Evolutionary conservation across 805 yeast genomes (phyloP).

Genomic region (Nakazawaea anatomiae): DNA sequence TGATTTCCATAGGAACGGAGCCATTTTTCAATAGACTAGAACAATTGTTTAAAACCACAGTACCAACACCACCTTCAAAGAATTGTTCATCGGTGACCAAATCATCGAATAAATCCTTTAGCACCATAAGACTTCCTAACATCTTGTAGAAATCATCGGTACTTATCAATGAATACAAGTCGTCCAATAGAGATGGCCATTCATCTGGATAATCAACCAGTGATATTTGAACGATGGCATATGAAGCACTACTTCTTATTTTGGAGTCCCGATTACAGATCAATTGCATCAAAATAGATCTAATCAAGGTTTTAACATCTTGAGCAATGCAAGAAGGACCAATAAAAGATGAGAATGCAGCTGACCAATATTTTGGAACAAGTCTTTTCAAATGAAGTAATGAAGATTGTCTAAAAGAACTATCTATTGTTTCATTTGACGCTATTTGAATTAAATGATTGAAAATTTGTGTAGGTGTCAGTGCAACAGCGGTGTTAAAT

Average conservation of each 20-base stretch:
- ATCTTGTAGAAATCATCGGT: slow-evolving; percentile 25
- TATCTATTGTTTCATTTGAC: slow-evolving; percentile 18
- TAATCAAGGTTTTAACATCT: slow-evolving; percentile 43
- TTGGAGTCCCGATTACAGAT: slow-evolving; percentile 47
- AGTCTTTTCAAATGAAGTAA: slow-evolving; percentile 61
- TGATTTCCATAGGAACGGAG: slow-evolving; percentile 29
- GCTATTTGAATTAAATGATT: slow-evolving; percentile 38
- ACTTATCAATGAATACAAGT: slow-evolving; percentile 37
- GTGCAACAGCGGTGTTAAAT: slow-evolving; percentile 34
- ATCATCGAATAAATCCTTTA: slow-evolving; percentile 81
- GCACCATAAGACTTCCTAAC: slow-evolving; percentile 51
- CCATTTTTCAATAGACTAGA: slow-evolving; percentile 30
- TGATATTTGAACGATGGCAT: slow-evolving; percentile 78
- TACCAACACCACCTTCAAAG: slow-evolving; percentile 68
- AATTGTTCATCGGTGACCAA: slow-evolving; percentile 82
- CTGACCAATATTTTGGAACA: slow-evolving; percentile 75
- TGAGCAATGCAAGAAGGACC: slow-evolving; percentile 51
- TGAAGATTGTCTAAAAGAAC: slow-evolving; percentile 52
- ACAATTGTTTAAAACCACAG: slow-evolving; percentile 45
- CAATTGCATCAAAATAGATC: slow-evolving; percentile 45
- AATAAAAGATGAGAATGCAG: slow-evolving; percentile 68
- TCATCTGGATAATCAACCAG: slow-evolving; percentile 92
- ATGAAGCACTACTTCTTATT: slow-evolving; percentile 60
- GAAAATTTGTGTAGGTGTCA: slow-evolving; percentile 45
- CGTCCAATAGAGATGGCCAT: slow-evolving; percentile 71